These are phyloP conservation scores for Rubia peregrina DNA, from an alignment of 305 asterid species.

Conservation along the genomic window DNA sequence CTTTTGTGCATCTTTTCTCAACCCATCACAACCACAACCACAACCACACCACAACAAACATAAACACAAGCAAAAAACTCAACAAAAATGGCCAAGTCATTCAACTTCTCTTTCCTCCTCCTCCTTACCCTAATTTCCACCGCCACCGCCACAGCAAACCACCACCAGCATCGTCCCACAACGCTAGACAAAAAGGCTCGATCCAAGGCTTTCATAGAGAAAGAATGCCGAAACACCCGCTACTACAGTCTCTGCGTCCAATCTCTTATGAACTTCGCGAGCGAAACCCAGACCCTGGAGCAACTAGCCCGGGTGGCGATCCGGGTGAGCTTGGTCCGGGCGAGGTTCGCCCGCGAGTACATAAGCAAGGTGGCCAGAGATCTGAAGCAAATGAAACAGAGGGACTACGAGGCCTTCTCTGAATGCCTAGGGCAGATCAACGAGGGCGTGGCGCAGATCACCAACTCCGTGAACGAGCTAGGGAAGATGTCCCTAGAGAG, in stretches of 20 bases:
- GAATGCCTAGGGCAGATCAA: slow-evolving; percentile 26
- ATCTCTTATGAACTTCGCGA: slow-evolving; percentile 8
- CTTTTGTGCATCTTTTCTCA: slow-evolving; percentile 1
- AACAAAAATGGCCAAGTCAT: slow-evolving; percentile 14
- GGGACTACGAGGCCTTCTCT: slow-evolving; percentile 17
- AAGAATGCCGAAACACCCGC: slow-evolving; percentile 15
- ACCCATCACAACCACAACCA: neutral
- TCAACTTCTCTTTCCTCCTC: slow-evolving; percentile 9
- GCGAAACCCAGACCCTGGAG: slow-evolving; percentile 15
- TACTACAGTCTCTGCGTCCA: slow-evolving; percentile 14
- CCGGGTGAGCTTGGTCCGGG: slow-evolving; percentile 23
- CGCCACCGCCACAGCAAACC: neutral
- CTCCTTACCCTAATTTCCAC: slow-evolving; percentile 9
- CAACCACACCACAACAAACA: neutral
- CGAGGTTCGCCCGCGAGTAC: slow-evolving; percentile 16
- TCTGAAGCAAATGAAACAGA: slow-evolving; percentile 4
- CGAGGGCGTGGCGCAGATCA: slow-evolving; percentile 24
- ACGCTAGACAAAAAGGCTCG: neutral
- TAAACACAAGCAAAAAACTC: neutral
- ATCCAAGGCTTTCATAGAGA: slow-evolving; percentile 7
- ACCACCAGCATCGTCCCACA: neutral
- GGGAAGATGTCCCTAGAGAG: slow-evolving; percentile 12
- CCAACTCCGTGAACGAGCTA: slow-evolving; percentile 23
- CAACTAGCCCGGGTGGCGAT: slow-evolving; percentile 23
- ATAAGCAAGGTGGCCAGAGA: slow-evolving; percentile 13